phyloP scores from a whole-genome alignment of 2,329 filamentous ascomycete species.

The Monilinia laxa region DNA sequence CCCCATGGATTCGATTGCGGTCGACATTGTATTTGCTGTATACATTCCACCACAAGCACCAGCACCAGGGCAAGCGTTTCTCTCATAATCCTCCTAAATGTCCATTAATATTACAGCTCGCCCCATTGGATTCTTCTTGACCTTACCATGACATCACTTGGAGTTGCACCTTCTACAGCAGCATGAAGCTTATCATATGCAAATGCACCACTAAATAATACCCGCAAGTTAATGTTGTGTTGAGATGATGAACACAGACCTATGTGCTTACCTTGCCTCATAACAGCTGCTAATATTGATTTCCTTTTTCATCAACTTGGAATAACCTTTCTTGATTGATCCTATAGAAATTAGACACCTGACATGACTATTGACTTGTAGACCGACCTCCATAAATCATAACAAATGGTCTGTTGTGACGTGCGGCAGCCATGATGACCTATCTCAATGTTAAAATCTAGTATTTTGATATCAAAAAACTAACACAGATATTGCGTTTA shows the following conservation, averaged over 20 bases:
- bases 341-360: conserved; percentile 45
- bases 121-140: background rate
- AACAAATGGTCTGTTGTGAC: conserved; percentile 87
- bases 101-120: background rate
- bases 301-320: conserved; percentile 67
- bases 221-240: background rate
- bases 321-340: conserved; percentile 85
- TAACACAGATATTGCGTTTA: background rate
- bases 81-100: conserved; percentile 62
- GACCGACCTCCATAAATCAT: conserved; percentile 76
- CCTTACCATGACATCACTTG: conserved; percentile 67
- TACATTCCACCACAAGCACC: conserved; percentile 76
- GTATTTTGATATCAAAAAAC: background rate
- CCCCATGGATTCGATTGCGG: conserved; percentile 71
- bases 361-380: no score
- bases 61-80: conserved; percentile 65
- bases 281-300: conserved; percentile 75
- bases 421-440: conserved; percentile 77
- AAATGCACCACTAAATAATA: conserved; percentile 61
- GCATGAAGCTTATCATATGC: conserved; percentile 75
- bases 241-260: background rate
- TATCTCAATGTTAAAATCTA: conserved; percentile 5
- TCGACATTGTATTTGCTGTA: conserved; percentile 76
- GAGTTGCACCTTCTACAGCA: conserved; percentile 60
- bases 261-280: conserved; percentile 17